These are phyloP conservation scores for barley (Hordeum vulgare) DNA, from an alignment of 176 grass and related monocot genomes.

Conservation along the genomic window DNA sequence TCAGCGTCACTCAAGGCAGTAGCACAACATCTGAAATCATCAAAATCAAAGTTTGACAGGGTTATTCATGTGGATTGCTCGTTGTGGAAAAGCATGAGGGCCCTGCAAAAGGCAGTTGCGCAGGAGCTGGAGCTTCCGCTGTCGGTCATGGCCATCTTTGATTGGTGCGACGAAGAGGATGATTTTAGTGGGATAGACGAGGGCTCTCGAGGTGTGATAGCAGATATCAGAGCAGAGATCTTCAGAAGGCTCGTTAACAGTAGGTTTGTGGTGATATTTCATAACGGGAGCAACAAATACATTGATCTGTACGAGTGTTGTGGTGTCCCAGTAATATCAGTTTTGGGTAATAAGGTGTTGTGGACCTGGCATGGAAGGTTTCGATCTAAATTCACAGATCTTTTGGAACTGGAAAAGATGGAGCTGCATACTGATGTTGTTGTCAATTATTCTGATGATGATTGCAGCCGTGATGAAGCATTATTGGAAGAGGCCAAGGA, in stretches of 20 bases:
- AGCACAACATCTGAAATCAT: background rate
- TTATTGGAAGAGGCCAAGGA: background rate
- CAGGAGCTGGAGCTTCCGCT: background rate
- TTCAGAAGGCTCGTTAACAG: rapidly evolving
- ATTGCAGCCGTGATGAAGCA: too few species aligned
- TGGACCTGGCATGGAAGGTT: background rate
- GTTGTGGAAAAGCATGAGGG: background rate
- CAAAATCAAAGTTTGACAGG: background rate
- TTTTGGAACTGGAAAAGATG: rapidly evolving
- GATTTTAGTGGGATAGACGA: background rate
- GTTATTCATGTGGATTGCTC: background rate
- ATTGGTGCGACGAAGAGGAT: background rate
- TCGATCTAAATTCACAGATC: rapidly evolving
- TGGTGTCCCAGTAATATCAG: background rate
- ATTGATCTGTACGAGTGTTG: background rate
- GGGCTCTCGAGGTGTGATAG: background rate
- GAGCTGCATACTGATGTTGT: background rate
- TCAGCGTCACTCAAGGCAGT: background rate
- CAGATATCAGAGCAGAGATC: background rate
- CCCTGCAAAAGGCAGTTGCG: background rate
- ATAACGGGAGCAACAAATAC: rapidly evolving
- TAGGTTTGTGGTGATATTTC: background rate
- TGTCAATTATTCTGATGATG: too few species aligned
- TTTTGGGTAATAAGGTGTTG: background rate
- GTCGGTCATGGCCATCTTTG: background rate